Evolutionary conservation across 2,329 filamentous ascomycete genomes (phyloP).

Genomic region (Bipolaris oryzae): DNA sequence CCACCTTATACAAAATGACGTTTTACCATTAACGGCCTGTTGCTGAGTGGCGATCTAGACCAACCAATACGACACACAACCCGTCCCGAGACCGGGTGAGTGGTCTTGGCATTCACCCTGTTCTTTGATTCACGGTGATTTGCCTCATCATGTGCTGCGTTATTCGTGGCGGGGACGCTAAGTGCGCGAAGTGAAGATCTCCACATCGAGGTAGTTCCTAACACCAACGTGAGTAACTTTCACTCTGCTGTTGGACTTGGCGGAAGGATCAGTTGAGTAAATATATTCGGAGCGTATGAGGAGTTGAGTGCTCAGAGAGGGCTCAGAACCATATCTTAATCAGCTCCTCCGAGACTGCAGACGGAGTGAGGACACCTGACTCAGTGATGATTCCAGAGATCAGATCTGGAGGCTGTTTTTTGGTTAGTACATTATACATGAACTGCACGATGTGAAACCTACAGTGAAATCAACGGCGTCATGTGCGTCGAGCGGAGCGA

Average conservation of each 20-base stretch:
- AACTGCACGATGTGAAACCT: conserved; percentile 29
- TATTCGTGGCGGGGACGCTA: conserved; percentile 12
- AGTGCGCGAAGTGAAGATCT: conserved; percentile 12
- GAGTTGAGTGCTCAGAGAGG: conserved; percentile 19
- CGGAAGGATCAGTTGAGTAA: neutral
- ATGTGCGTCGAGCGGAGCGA: conserved; percentile 36
- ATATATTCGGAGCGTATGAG: conserved; percentile 11
- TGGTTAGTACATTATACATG: conserved; percentile 6
- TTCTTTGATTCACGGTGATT: conserved; percentile 10
- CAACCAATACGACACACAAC: neutral
- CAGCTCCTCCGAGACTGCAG: conserved; percentile 72
- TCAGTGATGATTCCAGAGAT: conserved; percentile 79
- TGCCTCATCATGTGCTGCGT: conserved; percentile 16
- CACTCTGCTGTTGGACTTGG: neutral
- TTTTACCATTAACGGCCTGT: conserved; percentile 1
- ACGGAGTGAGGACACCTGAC: conserved; percentile 72
- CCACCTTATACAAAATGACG: neutral
- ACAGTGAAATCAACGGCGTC: conserved; percentile 74
- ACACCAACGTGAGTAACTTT: conserved; percentile 15
- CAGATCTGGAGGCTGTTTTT: conserved; percentile 65
- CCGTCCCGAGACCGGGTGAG: neutral
- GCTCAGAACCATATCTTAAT: conserved; percentile 65
- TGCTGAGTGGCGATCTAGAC: neutral
- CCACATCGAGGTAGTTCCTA: conserved; percentile 17
- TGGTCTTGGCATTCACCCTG: conserved; percentile 15